Conservation (phyloP, 163 green algal species). For the Chlorella variabilis region DNA sequence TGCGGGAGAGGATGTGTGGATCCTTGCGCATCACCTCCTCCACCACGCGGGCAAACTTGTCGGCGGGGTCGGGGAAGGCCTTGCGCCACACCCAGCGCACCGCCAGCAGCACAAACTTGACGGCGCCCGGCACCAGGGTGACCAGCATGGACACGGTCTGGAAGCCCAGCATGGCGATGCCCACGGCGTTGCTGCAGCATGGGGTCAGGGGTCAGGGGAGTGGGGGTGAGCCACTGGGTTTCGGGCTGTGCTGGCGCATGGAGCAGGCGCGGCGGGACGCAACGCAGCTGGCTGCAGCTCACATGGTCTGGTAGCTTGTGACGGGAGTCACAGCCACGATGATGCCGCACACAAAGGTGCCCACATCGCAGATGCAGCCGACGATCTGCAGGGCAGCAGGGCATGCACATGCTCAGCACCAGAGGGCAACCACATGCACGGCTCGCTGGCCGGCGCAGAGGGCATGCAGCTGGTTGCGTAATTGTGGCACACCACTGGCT, state of each 20-base stretch:
- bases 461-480: too few species aligned
- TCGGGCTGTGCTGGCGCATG: too few species aligned
- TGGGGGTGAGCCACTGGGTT: neutral
- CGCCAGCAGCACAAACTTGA: neutral
- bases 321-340: neutral
- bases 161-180: conserved; percentile 5
- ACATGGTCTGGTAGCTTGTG: neutral
- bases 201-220: too few species aligned
- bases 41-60: neutral
- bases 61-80: too few species aligned
- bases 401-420: too few species aligned
- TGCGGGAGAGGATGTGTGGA: neutral
- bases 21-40: neutral
- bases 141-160: neutral
- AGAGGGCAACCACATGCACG: too few species aligned
- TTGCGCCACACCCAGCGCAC: neutral
- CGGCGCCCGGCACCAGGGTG: neutral
- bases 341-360: conserved; percentile 30
- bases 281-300: too few species aligned
- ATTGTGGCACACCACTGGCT: too few species aligned
- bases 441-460: too few species aligned
- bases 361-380: conserved; percentile 19
- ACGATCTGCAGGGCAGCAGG: conserved; percentile 11
- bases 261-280: too few species aligned
- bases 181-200: neutral